Percentiles rank a stretch among this genome's conserved stretches.
phyloP scores from a whole-genome alignment of 257 asterid species.

The Solanum chiquidenum region DNA sequence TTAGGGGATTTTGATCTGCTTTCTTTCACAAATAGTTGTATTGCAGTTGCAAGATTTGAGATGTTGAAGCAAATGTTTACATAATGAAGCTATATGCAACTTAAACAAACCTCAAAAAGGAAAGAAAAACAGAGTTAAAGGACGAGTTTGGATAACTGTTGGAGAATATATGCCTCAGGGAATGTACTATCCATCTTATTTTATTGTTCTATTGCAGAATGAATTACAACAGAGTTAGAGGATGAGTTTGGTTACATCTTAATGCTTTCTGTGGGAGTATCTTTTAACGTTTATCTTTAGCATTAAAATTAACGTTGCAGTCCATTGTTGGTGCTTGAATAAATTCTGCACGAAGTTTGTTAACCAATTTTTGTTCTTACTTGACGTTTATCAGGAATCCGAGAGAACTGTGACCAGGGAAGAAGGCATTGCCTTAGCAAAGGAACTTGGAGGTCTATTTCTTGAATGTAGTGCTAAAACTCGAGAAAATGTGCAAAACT shows the following conservation, averaged over 20 bases:
- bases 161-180: background rate
- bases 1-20: background rate
- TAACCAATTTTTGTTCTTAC: background rate
- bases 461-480: slow-evolving; percentile 91
- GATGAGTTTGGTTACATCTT: background rate
- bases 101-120: background rate
- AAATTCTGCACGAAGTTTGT: background rate
- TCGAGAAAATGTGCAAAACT: slow-evolving; percentile 70
- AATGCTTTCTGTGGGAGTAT: background rate
- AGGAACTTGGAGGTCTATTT: slow-evolving; percentile 71
- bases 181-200: background rate
- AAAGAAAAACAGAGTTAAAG: too few relatives aligned
- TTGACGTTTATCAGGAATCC: slow-evolving; percentile 43
- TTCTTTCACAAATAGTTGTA: background rate
- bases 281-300: background rate
- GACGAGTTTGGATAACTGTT: too few relatives aligned
- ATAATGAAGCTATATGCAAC: background rate
- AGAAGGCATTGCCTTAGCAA: slow-evolving; percentile 68
- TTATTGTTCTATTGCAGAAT: background rate
- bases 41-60: background rate
- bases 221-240: background rate
- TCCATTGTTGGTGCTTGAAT: background rate
- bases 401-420: slow-evolving; percentile 71
- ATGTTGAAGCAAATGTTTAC: background rate
- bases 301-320: background rate